Base-by-base conservation (phyloP, 495 filamentous ascomycete genomes). In the Hypoxylon crocopeplum region DNA sequence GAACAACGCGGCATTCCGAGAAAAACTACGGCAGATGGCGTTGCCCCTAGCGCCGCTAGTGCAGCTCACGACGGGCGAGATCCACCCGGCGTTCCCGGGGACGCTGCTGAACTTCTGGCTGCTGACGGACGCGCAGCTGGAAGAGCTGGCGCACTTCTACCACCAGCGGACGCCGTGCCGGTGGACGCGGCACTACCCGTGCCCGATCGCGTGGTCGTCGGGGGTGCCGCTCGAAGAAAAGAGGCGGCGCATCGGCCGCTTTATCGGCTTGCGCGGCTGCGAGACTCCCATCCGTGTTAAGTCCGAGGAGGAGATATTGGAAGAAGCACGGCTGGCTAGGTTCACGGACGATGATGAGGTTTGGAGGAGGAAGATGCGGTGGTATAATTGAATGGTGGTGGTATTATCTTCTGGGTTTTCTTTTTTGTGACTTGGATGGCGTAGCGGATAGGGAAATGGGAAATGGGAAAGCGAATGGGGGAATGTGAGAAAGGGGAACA, bases 31-130 rank as follows among this genome's bases (percentile, higher is more conserved):
- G 1, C 75, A 79, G 38, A 76, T 81, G 72, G 68, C 71, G 2
- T 77, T 84, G 24, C 72, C 71, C 15, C 80, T 88, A 29, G 75
- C 79, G 7, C 85, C 86, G 0, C 77, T 88, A 4, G 79, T 86
- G 6, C 76, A 79, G 48, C 72, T 86, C 24, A 83, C 80, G 7
- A 82, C 82, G 0, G 88, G 87, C 40, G 59, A 69, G 7, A 52
- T 83, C 0, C 86, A 91, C 70, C 85, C 87, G 0, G 56, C 73
- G 13, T 95, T 90, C 74, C 91, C 91, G 0, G 50, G 25, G 0
- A 88, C 82, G 0, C 66, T 92, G 11, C 79, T 93, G 0, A 73
- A 81, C 69, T 92, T 86, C 77, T 89, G 88, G 76, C 83, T 94
- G 19, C 82, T 95, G 34, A 91, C 89, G 24, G 80, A 83, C 58